Evolutionary conservation across 1,284 basidiomycete species (phyloP), one percentile per base, ranked within the genome.

Genomic region (Leccinum huronense): DNA sequence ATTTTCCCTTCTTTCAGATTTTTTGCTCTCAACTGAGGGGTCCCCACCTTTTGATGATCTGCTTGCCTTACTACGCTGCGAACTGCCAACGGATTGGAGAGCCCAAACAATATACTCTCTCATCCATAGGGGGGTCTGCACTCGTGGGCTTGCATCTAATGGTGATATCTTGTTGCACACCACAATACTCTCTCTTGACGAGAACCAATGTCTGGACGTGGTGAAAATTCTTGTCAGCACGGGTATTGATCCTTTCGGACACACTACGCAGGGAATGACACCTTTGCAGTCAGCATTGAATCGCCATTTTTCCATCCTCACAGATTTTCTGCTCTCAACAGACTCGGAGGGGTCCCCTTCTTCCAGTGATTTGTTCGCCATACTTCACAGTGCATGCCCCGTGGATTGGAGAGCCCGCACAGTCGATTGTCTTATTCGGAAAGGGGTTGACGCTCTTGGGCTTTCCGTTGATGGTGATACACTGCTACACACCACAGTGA

Each of bases 301-400:
- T n/a, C 53, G 31, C 34, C n/a, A 23, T 1, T 48, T 11, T 36
- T n/a, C 8, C 1, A 6, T n/a, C 5, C 6, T 63, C n/a, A 55
- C 30, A 1, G 61, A 63, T 13, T 34, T 10, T 57, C 14, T 63
- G 16, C 42, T 63, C 5, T 63, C 53, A 6, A 48, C 9, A 1
- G 16, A 23, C 23, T 23, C 23, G 23, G 23, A 2, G 23, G n/a
- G 14, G 9, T 31, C 5, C 2, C 30, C 5, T 58, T 36, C 63
- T 40, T 5, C 33, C 4, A 30, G 57, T 13, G 10, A 4, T n/a
- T 16, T 53, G 4, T 53, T 64, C 30, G 2, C 36, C 1, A 8
- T 64, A 14, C 34, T 58, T 11, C 1, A 3, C 3, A 54, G 62
- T 30, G 4, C 14, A 31, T 13, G 58, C 16, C 45, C 45, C 6